Base-by-base conservation (phyloP, 345 rosid genomes). In the Fremontodendron californicum region DNA sequence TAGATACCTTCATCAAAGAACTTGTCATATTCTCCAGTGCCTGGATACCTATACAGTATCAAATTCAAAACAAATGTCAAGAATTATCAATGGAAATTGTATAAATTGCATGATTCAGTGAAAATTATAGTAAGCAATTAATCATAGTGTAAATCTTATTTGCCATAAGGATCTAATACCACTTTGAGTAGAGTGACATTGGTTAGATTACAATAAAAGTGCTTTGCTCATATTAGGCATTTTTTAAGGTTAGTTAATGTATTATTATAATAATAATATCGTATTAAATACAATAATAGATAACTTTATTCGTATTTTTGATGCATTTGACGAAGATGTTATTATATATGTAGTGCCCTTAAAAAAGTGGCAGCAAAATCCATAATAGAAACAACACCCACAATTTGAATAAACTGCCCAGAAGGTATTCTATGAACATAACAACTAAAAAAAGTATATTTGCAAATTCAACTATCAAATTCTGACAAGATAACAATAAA, bases 1-100 rank as follows among this genome's bases (percentile, higher is more conserved):
- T 91, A 95, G 80, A 88, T 79, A 46, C 99, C 98, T 31, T 93
- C 99, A 55, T 83, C 87, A 12, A 31, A 89, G 60, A 65, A 81
- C 79, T 90, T 93, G 88, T 93, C 84, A 73, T 93, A 95, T 83
- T 89, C 88, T 58, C 99, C 99, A 0, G 92, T 93, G 45, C 97
- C 97, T 0, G 98, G 96, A 82, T 87, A 88, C 85, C 99, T 91
- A 81, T 33, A 71, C 61, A 55, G 4, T 55, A 51, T 19, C 5
- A 64, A 52, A n/a, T n/a, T 21, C 6, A 68, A 51, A 70, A 52
- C 51, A 52, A 16, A 49, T 40, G 37, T 11, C 54, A 58, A 75
- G 37, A 52, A 49, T 31, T 5, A 55, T 21, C 10, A 29, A 61
- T 13, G 9, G n/a, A 52, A 35, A 43, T 37, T 13, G 11, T 19